Percentiles rank a stretch among this genome's conserved stretches.
These are phyloP conservation scores for Aspergillus phoenicis DNA, from an alignment of 2,329 filamentous ascomycete species.

Conservation along the genomic window DNA sequence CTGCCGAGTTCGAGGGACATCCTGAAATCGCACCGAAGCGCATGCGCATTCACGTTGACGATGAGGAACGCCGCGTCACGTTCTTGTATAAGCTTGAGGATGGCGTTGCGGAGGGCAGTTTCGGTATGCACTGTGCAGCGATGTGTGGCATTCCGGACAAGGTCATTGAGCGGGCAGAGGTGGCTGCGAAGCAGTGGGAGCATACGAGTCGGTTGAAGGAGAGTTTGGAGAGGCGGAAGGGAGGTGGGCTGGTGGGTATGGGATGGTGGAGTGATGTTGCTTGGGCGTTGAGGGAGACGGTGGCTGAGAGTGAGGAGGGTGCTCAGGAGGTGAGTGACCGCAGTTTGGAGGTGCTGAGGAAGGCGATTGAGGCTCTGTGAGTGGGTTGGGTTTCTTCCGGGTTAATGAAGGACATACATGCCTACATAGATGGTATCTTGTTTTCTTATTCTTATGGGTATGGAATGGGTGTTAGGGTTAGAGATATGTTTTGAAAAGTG, in stretches of 20 bases:
- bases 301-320: constrained; percentile 32
- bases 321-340: constrained; percentile 47
- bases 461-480: background rate
- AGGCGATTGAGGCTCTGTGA: constrained; percentile 59
- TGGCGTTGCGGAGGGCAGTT: constrained; percentile 92
- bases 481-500: background rate
- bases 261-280: constrained; percentile 87
- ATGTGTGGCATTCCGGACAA: constrained; percentile 92
- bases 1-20: constrained; percentile 84
- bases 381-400: background rate
- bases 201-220: constrained; percentile 90
- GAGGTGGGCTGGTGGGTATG: constrained; percentile 78
- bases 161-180: constrained; percentile 84
- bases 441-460: background rate
- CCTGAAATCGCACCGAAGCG: constrained; percentile 83
- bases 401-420: background rate
- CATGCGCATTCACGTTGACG: constrained; percentile 95
- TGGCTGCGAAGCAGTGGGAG: constrained; percentile 89
- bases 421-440: background rate
- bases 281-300: constrained; percentile 66
- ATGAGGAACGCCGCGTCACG: constrained; percentile 80
- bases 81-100: constrained; percentile 94
- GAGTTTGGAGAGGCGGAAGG: constrained; percentile 77
- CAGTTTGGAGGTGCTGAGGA: constrained; percentile 59
- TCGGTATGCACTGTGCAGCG: constrained; percentile 97